Conservation (phyloP, 2,329 filamentous ascomycete species). For the Fonsecaea multimorphosa region DNA sequence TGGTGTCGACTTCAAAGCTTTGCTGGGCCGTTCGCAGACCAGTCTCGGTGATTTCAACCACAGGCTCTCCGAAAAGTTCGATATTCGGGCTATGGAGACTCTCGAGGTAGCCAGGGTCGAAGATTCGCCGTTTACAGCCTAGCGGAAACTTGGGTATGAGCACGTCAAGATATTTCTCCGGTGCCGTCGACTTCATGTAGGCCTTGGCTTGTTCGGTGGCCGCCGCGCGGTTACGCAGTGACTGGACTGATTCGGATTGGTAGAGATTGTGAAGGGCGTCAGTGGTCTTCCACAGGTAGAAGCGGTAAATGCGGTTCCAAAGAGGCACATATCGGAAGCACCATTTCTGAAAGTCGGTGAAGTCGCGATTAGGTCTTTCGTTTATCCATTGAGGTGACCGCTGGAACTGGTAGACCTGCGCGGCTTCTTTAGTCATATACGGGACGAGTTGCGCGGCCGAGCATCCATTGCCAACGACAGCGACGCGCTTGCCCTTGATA, state of each 20-base stretch:
- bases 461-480: conserved; percentile 65
- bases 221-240: not conserved
- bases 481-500: conserved; percentile 61
- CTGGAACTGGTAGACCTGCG: conserved; percentile 64
- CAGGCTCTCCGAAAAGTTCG: conserved; percentile 50
- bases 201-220: conserved; percentile 21
- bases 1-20: conserved; percentile 41
- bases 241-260: conserved; percentile 42
- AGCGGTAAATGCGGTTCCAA: conserved; percentile 45
- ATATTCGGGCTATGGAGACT: conserved; percentile 61
- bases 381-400: conserved; percentile 62
- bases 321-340: conserved; percentile 50
- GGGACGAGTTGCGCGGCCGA: conserved; percentile 65
- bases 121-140: conserved; percentile 68
- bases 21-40: not conserved
- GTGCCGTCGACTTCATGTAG: conserved; percentile 57
- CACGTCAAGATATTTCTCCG: conserved; percentile 65
- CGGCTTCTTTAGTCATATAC: conserved; percentile 55
- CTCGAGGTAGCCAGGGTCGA: conserved; percentile 63
- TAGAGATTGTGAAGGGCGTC: conserved; percentile 47
- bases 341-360: conserved; percentile 54
- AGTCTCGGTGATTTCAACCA: conserved; percentile 17
- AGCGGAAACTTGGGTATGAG: conserved; percentile 66
- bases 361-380: conserved; percentile 43
- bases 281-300: conserved; percentile 51